Evolutionary conservation across 371 early-diverging fungal species (phyloP).

Genomic region (Apophysomyces elegans): DNA sequence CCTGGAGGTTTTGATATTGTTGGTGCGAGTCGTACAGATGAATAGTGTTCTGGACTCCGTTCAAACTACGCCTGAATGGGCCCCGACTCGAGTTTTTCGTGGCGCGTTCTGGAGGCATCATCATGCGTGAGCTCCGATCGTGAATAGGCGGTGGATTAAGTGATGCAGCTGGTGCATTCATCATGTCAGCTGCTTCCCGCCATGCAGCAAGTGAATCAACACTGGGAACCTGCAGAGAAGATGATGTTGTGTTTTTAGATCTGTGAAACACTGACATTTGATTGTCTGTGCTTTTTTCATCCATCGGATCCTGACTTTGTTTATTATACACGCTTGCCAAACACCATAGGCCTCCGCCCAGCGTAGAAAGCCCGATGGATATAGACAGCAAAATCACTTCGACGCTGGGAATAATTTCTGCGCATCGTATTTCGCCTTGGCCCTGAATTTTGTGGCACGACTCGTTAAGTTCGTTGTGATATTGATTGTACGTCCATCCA

Average conservation of each 20-base stretch:
- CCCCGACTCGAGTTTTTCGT: constrained; percentile 10
- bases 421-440: constrained; percentile 24
- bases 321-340: constrained; percentile 12
- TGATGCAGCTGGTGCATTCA: constrained; percentile 12
- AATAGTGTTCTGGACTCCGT: constrained; percentile 13
- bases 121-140: constrained; percentile 1
- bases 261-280: constrained; percentile 6
- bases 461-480: constrained; percentile 11
- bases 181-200: constrained; percentile 18
- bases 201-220: constrained; percentile 21
- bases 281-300: constrained; percentile 3
- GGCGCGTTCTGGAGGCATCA: constrained; percentile 4
- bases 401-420: constrained; percentile 19
- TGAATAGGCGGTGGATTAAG: constrained; percentile 7
- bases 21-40: constrained; percentile 14
- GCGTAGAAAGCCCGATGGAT: constrained; percentile 25
- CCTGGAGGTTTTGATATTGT: constrained; percentile 14
- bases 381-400: constrained; percentile 35
- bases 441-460: constrained; percentile 19
- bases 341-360: constrained; percentile 24
- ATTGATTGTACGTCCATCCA: constrained; percentile 23
- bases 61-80: constrained; percentile 13
- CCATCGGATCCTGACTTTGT: neutral
- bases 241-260: constrained; percentile 14
- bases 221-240: constrained; percentile 10